Base-by-base conservation (phyloP, 176 grass and related monocot genomes). In the maize (Zea mays) region DNA sequence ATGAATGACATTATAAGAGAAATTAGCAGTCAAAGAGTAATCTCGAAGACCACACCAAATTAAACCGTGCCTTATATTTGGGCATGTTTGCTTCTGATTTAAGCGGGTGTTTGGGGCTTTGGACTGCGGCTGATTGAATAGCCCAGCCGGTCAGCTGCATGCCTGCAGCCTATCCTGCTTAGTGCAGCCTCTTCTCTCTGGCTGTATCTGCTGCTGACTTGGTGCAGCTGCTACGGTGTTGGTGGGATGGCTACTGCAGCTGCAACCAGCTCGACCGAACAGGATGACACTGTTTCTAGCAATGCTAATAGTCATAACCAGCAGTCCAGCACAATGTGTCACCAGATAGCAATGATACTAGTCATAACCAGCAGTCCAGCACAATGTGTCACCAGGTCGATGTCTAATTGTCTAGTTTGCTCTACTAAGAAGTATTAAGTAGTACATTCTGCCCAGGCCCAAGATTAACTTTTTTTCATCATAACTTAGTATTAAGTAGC, bases 391-490 rank as follows among this genome's bases (percentile, higher is more conserved):
- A 48, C 16, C 7, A 60, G 17, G 52, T 38, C 13, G 43, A 69
- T 33, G 14, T 59, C 50, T 40, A 47, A 1, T 27, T 27, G 0
- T 0, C 27, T 27, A n/a, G n/a, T 20, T 72, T 68, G 34, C 33
- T 48, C 63, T 74, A 27, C 51, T 39, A 19, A 2, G 5, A 75
- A 67, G 33, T 41, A 34, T 54, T 48, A 42, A 38, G 11, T 36
- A 67, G 16, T 69, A 40, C 47, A 80, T 44, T 44, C 66, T 21
- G 47, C 10, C 72, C 12, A 76, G 48, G 64, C 10, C 81, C 3
- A 76, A 49, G 52, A 37, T 76, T 76, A 52, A 51, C 49, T 61
- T 69, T 17, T 17, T 34, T 37, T 21, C 0, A 5, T 56, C 37
- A 39, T 39, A 39, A 39, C 38, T 39, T 47, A 46, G 50, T 35